Percentiles rank a stretch among this genome's conserved stretches.
Evolutionary conservation across 768 basidiomycete species (phyloP).

Genomic region (Mycena galopus): DNA sequence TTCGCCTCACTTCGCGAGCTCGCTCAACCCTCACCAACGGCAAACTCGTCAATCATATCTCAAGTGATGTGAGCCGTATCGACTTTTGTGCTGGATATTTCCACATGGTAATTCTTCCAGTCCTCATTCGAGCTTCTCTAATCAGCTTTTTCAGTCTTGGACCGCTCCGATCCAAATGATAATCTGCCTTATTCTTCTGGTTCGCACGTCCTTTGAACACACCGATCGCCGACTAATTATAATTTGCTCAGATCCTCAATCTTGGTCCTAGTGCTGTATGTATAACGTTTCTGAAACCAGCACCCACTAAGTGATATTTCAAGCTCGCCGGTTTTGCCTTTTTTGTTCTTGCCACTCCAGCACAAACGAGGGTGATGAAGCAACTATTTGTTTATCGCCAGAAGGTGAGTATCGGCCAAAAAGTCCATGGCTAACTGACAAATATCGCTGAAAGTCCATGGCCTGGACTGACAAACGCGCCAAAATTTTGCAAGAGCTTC

Average conservation of each 20-base stretch:
- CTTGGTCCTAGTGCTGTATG: conserved; percentile 70
- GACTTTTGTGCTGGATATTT: conserved; percentile 89
- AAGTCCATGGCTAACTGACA: too few species aligned
- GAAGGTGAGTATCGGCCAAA: too few species aligned
- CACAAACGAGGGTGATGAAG: conserved; percentile 83
- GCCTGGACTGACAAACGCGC: conserved; percentile 92
- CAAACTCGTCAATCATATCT: conserved; percentile 93
- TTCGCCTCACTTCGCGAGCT: conserved; percentile 82
- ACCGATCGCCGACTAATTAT: background rate
- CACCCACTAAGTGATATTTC: background rate
- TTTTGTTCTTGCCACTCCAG: conserved; percentile 78
- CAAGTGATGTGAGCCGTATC: conserved; percentile 91
- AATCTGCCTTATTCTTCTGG: conserved; percentile 81
- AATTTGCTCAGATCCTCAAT: conserved; percentile 59
- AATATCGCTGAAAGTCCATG: conserved; percentile 89
- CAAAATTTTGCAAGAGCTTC: conserved; percentile 89
- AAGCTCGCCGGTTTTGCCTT: conserved; percentile 64
- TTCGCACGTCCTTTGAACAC: background rate
- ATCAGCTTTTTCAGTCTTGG: conserved; percentile 61
- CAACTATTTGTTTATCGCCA: conserved; percentile 74
- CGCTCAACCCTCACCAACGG: conserved; percentile 88
- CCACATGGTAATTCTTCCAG: conserved; percentile 64
- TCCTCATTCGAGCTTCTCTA: background rate
- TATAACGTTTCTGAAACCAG: background rate
- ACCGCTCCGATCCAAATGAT: conserved; percentile 81